These are phyloP conservation scores for Penicillium sp. DNA, from an alignment of 2,329 filamentous ascomycete genomes.

Conservation along the genomic window DNA sequence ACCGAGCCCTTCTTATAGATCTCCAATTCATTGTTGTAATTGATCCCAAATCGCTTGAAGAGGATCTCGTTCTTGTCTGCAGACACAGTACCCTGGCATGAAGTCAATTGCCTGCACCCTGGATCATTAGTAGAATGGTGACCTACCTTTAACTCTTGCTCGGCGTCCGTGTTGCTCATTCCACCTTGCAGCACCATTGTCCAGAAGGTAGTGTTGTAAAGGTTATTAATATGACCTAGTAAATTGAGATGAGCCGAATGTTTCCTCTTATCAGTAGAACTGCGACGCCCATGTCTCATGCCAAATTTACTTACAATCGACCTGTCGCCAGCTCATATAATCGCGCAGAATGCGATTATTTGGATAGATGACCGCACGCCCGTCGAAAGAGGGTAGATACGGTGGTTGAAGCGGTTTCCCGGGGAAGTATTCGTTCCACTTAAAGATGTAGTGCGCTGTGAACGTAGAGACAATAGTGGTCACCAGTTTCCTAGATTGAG, in stretches of 20 bases:
- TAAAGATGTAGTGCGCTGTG: slow-evolving; percentile 81
- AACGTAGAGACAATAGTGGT: slow-evolving; percentile 92
- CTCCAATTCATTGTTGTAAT: slow-evolving; percentile 95
- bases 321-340: slow-evolving; percentile 96
- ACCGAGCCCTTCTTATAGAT: slow-evolving; percentile 94
- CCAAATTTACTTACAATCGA: slow-evolving; percentile 69
- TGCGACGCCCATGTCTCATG: neutral
- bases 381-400: slow-evolving; percentile 81
- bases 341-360: slow-evolving; percentile 78
- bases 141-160: slow-evolving; percentile 70
- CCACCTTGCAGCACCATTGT: slow-evolving; percentile 75
- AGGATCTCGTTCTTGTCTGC: slow-evolving; percentile 95
- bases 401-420: slow-evolving; percentile 68
- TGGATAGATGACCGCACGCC: slow-evolving; percentile 86
- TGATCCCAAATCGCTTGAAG: slow-evolving; percentile 83
- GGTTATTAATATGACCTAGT: slow-evolving; percentile 90
- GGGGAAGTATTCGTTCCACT: slow-evolving; percentile 76
- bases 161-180: slow-evolving; percentile 73
- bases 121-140: neutral
- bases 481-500: slow-evolving; percentile 71
- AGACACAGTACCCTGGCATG: slow-evolving; percentile 70
- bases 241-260: neutral
- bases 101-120: slow-evolving; percentile 1
- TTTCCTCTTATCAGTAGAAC: neutral
- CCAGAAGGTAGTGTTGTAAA: slow-evolving; percentile 99